Evolutionary conservation across 164 flowering plant genomes (phyloP).

Genomic region (Magnolia sinica): DNA sequence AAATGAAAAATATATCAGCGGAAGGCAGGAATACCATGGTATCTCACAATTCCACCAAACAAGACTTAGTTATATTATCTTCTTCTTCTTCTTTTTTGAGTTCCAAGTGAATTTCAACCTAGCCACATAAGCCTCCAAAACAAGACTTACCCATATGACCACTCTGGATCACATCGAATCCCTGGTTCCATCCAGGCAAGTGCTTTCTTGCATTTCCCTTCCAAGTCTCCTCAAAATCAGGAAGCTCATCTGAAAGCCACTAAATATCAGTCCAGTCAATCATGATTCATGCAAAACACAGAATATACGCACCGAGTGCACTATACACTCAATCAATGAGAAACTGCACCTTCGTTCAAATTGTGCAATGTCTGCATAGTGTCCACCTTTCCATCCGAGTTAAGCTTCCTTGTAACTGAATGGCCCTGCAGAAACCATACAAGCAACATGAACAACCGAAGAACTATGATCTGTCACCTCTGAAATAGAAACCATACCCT

Average conservation of each 20-base stretch:
- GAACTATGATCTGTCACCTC: not conserved
- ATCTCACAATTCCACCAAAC: no score
- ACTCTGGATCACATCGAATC: constrained; percentile 15
- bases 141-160: constrained; percentile 29
- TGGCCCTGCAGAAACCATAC: constrained; percentile 57
- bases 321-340: not conserved
- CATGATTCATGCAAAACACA: not conserved
- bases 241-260: constrained; percentile 57
- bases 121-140: not conserved
- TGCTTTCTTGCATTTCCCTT: constrained; percentile 48
- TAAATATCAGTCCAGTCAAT: not conserved
- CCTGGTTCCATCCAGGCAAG: constrained; percentile 65
- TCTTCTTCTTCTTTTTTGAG: no score
- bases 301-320: not conserved
- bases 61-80: no score
- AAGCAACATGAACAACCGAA: not conserved
- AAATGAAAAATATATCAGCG: no score
- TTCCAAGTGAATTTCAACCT: no score
- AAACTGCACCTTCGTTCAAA: constrained; percentile 61
- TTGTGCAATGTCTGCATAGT: constrained; percentile 76
- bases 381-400: constrained; percentile 78
- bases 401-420: constrained; percentile 71
- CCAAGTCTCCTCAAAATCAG: constrained; percentile 76
- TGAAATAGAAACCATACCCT: not conserved
- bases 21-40: no score